phyloP scores from a whole-genome alignment of 2,329 filamentous ascomycete genomes.

The Sporothrix pallida region DNA sequence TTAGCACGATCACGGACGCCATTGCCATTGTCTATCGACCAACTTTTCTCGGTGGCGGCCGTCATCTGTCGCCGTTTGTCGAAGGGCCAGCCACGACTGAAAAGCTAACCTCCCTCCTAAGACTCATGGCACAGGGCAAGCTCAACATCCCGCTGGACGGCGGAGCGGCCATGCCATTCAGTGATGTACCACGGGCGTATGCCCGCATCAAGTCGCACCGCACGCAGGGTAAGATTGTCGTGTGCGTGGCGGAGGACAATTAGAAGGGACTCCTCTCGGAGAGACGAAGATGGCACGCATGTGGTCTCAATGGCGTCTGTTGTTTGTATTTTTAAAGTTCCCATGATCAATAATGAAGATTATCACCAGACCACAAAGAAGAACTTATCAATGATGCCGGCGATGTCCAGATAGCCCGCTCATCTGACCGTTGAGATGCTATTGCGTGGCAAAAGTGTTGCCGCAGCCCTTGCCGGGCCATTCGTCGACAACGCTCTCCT shows the following conservation, averaged over 20 bases:
- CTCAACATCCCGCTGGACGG: conserved; percentile 39
- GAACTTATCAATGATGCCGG: too few species aligned
- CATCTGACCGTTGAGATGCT: too few species aligned
- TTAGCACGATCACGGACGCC: background rate
- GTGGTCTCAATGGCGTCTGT: too few species aligned
- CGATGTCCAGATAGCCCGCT: too few species aligned
- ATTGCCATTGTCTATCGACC: conserved; percentile 35
- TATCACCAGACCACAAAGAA: too few species aligned
- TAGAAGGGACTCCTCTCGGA: background rate
- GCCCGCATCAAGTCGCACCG: conserved; percentile 35
- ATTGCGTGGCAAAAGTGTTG: too few species aligned
- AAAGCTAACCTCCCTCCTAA: conserved; percentile 35
- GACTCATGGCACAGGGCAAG: conserved; percentile 42
- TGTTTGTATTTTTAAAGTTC: too few species aligned
- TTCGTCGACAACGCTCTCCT: too few species aligned
- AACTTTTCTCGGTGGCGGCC: conserved; percentile 37
- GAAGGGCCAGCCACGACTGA: conserved; percentile 32
- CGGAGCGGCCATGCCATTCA: conserved; percentile 36
- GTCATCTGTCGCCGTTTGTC: conserved; percentile 29
- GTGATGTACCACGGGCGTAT: conserved; percentile 40
- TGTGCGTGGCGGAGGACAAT: conserved; percentile 33
- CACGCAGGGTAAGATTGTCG: conserved; percentile 41
- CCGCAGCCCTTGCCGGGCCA: too few species aligned
- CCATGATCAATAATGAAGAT: too few species aligned
- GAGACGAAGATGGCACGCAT: too few species aligned